Conservation (phyloP, 139 green algal genomes). For the Coccomyxa sp. region DNA sequence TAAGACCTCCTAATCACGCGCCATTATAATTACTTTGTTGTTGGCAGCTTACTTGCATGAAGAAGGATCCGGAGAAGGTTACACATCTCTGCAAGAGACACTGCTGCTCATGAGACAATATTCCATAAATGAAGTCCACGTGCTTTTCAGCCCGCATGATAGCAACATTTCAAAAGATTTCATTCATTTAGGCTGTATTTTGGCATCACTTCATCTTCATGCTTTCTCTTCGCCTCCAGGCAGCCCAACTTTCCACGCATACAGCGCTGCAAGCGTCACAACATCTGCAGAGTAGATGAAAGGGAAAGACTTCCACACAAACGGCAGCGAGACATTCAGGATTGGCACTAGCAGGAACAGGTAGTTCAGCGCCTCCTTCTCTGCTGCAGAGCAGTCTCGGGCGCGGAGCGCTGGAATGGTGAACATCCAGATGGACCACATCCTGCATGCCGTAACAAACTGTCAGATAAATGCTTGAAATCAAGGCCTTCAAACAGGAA, state of each 20-base stretch:
- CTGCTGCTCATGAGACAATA: too few species aligned
- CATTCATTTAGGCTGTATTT: too few species aligned
- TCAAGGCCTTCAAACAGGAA: not conserved
- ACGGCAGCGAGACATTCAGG: constrained; percentile 89
- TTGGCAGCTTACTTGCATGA: too few species aligned
- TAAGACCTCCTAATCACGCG: too few species aligned
- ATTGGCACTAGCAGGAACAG: constrained; percentile 91
- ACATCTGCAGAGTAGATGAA: constrained; percentile 88
- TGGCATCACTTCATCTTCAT: not conserved
- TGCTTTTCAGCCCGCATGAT: too few species aligned
- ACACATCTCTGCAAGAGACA: too few species aligned
- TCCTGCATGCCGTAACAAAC: constrained; percentile 43
- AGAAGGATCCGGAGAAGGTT: too few species aligned
- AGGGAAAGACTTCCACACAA: constrained; percentile 91
- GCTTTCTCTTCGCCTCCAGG: not conserved
- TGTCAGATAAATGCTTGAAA: not conserved
- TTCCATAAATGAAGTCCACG: too few species aligned
- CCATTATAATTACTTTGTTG: too few species aligned
- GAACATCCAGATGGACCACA: constrained; percentile 99
- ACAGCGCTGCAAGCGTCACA: constrained; percentile 67
- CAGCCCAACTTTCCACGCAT: constrained; percentile 65
- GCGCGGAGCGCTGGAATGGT: constrained; percentile 88
- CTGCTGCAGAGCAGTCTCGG: constrained; percentile 77
- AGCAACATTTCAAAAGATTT: too few species aligned
- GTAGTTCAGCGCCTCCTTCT: constrained; percentile 97